Evolutionary conservation across 129 eudicot genomes (phyloP).

Genomic region (Pulicaria dysenterica): DNA sequence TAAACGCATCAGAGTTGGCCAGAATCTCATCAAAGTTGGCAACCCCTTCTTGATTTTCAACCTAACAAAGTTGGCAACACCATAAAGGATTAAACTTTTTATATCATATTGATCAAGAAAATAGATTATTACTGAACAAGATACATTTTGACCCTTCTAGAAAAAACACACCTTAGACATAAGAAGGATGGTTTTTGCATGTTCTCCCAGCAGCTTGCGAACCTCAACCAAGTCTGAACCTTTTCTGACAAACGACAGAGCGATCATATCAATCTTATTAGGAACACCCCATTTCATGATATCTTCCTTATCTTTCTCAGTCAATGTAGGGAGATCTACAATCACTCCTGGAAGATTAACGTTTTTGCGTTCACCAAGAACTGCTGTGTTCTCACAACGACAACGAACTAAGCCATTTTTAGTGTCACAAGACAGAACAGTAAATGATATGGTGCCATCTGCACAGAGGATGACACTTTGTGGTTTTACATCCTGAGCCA

Average conservation of each 20-base stretch:
- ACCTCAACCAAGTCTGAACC: slow-evolving; percentile 76
- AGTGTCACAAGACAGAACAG: slow-evolving; percentile 62
- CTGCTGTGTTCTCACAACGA: slow-evolving; percentile 78
- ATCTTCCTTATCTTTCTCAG: slow-evolving; percentile 73
- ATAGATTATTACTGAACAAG: too few species aligned
- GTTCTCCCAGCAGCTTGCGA: slow-evolving; percentile 58
- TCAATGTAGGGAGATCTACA: slow-evolving; percentile 70
- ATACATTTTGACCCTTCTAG: background rate
- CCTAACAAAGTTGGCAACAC: slow-evolving; percentile 49
- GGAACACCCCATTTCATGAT: slow-evolving; percentile 80
- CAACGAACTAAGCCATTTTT: slow-evolving; percentile 57
- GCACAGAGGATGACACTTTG: slow-evolving; percentile 66
- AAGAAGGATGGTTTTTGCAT: slow-evolving; percentile 63
- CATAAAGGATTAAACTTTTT: too few species aligned
- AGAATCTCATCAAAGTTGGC: slow-evolving; percentile 78
- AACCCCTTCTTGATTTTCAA: slow-evolving; percentile 83
- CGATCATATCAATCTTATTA: slow-evolving; percentile 65
- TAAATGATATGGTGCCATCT: slow-evolving; percentile 67
- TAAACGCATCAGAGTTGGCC: slow-evolving; percentile 72
- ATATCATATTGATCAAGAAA: too few species aligned
- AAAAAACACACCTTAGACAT: slow-evolving; percentile 63
- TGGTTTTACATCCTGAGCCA: slow-evolving; percentile 65
- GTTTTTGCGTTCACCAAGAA: slow-evolving; percentile 76
- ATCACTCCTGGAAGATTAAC: slow-evolving; percentile 79
- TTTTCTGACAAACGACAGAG: slow-evolving; percentile 65